phyloP scores from a whole-genome alignment of 202 grass and related monocot genomes.

The Tripidium arundinaceum region DNA sequence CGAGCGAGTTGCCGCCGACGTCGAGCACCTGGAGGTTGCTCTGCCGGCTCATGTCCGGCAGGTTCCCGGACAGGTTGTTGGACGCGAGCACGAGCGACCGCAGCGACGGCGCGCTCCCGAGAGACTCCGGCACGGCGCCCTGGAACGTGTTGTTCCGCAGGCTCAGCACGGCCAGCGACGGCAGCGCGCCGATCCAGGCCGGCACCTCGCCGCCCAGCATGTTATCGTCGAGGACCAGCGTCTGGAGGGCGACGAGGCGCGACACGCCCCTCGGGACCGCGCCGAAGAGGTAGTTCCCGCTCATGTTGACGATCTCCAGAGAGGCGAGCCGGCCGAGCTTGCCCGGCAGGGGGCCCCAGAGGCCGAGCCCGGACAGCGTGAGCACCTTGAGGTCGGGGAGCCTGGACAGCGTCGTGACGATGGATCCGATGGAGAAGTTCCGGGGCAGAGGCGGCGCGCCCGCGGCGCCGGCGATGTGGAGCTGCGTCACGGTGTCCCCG shows the following conservation, averaged over 20 bases:
- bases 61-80: constrained; percentile 65
- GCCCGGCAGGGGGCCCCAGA: constrained; percentile 70
- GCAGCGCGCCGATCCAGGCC: constrained; percentile 43
- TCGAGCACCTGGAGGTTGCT: constrained; percentile 65
- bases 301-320: constrained; percentile 91
- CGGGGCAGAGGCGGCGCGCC: constrained; percentile 49
- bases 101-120: constrained; percentile 47
- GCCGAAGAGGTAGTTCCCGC: constrained; percentile 74
- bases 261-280: constrained; percentile 51
- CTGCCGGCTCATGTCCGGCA: constrained; percentile 59
- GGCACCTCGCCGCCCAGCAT: constrained; percentile 55
- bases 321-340: constrained; percentile 49
- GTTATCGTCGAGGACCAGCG: constrained; percentile 78
- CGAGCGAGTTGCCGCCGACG: constrained; percentile 67
- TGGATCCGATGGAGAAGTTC: constrained; percentile 70
- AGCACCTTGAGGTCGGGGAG: constrained; percentile 89
- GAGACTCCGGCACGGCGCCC: constrained; percentile 54
- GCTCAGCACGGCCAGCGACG: constrained; percentile 67
- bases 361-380: constrained; percentile 61
- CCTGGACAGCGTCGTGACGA: constrained; percentile 67
- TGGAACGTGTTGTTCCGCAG: constrained; percentile 67
- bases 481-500: constrained; percentile 74
- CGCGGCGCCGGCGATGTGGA: constrained; percentile 55
- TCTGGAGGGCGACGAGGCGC: constrained; percentile 59
- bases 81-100: constrained; percentile 62